Evolutionary conservation across 116 monocot genomes (phyloP), one percentile per base, ranked within the genome.

Genomic region (Phalaenopsis hybrid): DNA sequence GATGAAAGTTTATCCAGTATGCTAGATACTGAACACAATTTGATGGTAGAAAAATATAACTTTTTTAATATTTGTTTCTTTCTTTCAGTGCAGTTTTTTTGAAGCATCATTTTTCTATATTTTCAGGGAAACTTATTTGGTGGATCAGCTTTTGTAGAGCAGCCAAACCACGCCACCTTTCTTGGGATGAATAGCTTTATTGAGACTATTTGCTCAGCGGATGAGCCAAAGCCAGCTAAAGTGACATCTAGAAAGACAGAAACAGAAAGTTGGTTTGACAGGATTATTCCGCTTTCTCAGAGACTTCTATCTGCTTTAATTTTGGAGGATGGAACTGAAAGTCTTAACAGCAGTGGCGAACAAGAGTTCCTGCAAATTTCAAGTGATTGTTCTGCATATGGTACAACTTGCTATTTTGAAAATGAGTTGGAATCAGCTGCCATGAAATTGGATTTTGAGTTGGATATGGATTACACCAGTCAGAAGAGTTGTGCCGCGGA

Each of bases 291-390:
- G 31, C 72, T 97, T 50, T 90, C 94, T 55, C 91, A 97, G 12
- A 89, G 86, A 79, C 90, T 97, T 83, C 82, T 97, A 31, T 88
- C 97, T 74, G 94, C 97, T 48, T 91, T 97, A 21, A 90, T 97
- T 74, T 55, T 77, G 51, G 91, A 91, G 44, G 88, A 94, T 85
- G 91, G 78, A 76, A 84, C 49, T 46, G 88, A 88, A 16, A 76
- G 44, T 5, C 44, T 82, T 65, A 84, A 88, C 65, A 81, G 49
- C 41, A 80, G 28, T 51, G 55, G 4, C 37, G 79, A 88, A 74
- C 73, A 84, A 80, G 80, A 63, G 28, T 57, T 81, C 76, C 80
- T 82, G 17, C 84, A 85, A 21, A 77, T 81, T 76, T 79, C 86
- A 65, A 68, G 65, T 82, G 85, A 78, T 81, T 77, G 79, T 86